These are phyloP conservation scores for Didymosphaeria variabile DNA, from an alignment of 2,329 filamentous ascomycete genomes.

Conservation along the genomic window DNA sequence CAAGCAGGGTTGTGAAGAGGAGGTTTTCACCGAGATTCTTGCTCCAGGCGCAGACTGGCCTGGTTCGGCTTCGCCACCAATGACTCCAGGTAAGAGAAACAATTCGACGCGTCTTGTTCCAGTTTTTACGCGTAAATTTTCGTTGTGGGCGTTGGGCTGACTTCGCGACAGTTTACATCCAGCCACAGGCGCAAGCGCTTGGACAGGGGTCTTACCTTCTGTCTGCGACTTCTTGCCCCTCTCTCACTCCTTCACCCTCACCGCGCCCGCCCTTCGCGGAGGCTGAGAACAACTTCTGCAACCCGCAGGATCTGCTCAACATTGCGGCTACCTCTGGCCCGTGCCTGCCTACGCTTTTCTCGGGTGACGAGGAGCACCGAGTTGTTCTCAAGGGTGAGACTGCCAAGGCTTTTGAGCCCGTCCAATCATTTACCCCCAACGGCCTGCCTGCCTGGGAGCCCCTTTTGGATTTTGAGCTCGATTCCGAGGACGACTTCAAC, in stretches of 20 bases:
- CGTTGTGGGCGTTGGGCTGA: conserved; percentile 29
- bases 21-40: conserved; percentile 75
- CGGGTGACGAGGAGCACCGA: conserved; percentile 69
- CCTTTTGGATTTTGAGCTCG: conserved; percentile 88
- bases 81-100: conserved; percentile 81
- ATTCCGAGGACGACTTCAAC: conserved; percentile 87
- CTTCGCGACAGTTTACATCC: conserved; percentile 66
- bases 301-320: conserved; percentile 82
- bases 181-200: conserved; percentile 73
- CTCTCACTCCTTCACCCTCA: conserved; percentile 85
- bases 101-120: not conserved
- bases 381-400: conserved; percentile 59
- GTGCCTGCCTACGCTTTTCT: conserved; percentile 67
- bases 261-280: conserved; percentile 74
- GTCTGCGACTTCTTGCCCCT: conserved; percentile 78
- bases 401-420: conserved; percentile 48
- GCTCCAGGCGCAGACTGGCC: conserved; percentile 77
- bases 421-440: conserved; percentile 54
- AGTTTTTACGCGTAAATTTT: not conserved
- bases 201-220: conserved; percentile 74
- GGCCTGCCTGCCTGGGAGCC: conserved; percentile 81
- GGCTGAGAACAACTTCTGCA: conserved; percentile 84
- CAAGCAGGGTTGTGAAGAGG: conserved; percentile 71
- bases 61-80: conserved; percentile 77
- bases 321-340: conserved; percentile 71